Base-by-base conservation (phyloP, 306 rosid genomes). In the Quercus wislizeni region DNA sequence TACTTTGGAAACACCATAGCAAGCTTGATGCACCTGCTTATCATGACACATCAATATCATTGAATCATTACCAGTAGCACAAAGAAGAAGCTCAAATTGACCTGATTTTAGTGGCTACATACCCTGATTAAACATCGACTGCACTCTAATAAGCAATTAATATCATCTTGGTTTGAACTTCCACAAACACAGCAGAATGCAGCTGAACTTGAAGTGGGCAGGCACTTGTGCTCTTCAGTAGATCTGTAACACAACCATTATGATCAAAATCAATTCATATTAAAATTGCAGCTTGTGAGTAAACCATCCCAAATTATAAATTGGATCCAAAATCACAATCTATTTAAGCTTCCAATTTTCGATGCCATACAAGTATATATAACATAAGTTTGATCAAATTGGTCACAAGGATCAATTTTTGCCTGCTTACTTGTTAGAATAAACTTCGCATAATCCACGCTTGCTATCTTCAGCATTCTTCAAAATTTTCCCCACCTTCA, bases 1-100 rank as follows among this genome's bases (percentile, higher is more conserved):
- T 69, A 83, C 46, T 83, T 84, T 82, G 49, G 89, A 78, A 35
- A 90, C 76, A 21, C 94, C 94, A 78, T 88, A 88, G 85, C 94
- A 88, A 56, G 92, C 94, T 73, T 87, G 94, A 76, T 88, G 94
- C 56, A 90, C 94, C 94, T 90, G 75, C 72, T 58, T 70, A 72
- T 79, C 79, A 81, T 69, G 30, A 84, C 33, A 71, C 56, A 61
- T 68, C n/a, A 79, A 52, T 35, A 71, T 81, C 76, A 73, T 59
- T 9, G 23, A 55, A 79, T 21, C 25, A 61, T 51, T 74, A 18
- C 55, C 38, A 52, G 35, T 55, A 58, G 83, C 69, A 81, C 62
- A 54, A 72, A 31, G 59, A 79, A 58, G 21, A 77, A 69, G 52
- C 56, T 28, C 68, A 73, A 71, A 80, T 69, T 83, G 77, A 86